Percentiles rank a stretch among this genome's conserved stretches.
Conservation (phyloP, 2,329 filamentous ascomycete species). For the Chrysoporthe deuterocubensis region DNA sequence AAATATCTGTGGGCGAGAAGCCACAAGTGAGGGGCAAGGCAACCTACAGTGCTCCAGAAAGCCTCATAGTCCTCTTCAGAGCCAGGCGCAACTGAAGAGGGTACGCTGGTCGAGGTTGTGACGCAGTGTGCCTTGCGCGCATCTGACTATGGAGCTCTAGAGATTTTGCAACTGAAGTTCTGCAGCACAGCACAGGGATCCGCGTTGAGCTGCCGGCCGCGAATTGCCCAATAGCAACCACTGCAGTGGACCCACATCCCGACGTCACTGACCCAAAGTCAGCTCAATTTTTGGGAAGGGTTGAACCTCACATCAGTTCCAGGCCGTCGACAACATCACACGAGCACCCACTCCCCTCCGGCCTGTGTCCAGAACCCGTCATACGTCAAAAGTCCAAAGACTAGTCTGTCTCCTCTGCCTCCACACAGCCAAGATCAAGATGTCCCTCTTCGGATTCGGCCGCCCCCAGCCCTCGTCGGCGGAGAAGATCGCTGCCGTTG, state of each 20-base stretch:
- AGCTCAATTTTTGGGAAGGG: conserved; percentile 26
- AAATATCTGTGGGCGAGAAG: not conserved
- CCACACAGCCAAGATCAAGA: conserved; percentile 30
- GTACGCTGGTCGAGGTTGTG: conserved; percentile 1
- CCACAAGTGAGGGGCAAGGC: not conserved
- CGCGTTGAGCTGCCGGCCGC: not conserved
- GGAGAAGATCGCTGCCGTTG: conserved; percentile 95
- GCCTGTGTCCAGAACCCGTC: not conserved
- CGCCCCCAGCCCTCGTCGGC: conserved; percentile 86
- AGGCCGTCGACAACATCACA: not conserved
- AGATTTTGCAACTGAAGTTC: conserved; percentile 18
- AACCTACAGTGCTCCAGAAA: conserved; percentile 14
- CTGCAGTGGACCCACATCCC: conserved; percentile 4
- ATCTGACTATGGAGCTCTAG: conserved; percentile 12
- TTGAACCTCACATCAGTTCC: conserved; percentile 2
- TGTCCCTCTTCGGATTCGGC: conserved; percentile 41
- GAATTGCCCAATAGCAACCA: conserved; percentile 5
- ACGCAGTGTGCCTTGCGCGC: not conserved
- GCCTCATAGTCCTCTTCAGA: not conserved
- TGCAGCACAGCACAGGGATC: conserved; percentile 3
- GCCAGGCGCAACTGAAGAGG: not conserved
- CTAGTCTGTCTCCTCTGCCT: not conserved
- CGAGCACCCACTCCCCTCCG: not conserved
- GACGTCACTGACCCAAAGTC: conserved; percentile 26
- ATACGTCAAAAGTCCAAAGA: not conserved